Base-by-base conservation (phyloP, 164 flowering plant species). In the Paratinospora sagittata region DNA sequence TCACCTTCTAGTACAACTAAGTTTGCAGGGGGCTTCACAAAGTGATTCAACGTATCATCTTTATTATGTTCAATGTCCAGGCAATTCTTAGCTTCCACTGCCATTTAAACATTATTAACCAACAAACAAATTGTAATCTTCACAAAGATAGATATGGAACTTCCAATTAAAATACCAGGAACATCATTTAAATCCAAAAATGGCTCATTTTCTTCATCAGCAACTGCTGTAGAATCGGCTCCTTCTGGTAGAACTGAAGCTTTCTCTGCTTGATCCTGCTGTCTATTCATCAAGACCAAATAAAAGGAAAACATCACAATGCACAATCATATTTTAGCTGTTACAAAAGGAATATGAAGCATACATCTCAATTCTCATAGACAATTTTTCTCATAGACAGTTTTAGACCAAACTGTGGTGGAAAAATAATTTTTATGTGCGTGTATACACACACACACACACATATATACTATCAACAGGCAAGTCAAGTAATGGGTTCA, bases 1-100 rank as follows among this genome's bases (percentile, higher is more conserved):
- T 95, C 99, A 49, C 99, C 97, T 85, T 95, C 98, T 69, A 92
- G 86, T 17, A 95, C 96, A 77, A 95, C 92, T 45, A 95, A 81
- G 78, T 92, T 92, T 67, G 97, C 87, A 58, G 99, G 99, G 39
- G 96, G 89, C 80, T 86, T 91, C 69, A 86, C 85, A 71, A 86
- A 89, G 70, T 82, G 78, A 81, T 80, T 81, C 47, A 77, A 71
- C 19, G 55, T 49, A 67, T 73, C 77, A 73, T 85, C 87, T 67
- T 80, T 82, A 72, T 78, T 27, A 16, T 49, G 34, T 34, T 79
- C 72, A 63, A 27, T 71, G 69, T 88, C 90, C 55, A 95, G 72
- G 73, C 76, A 68, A 77, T 75, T 93, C 77, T 88, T 89, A 68
- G 85, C 76, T 41, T 95, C 99, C 75, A 87, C 99, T 92, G 91